phyloP scores from a whole-genome alignment of 306 rosid species.

The Cicer cuneatum region DNA sequence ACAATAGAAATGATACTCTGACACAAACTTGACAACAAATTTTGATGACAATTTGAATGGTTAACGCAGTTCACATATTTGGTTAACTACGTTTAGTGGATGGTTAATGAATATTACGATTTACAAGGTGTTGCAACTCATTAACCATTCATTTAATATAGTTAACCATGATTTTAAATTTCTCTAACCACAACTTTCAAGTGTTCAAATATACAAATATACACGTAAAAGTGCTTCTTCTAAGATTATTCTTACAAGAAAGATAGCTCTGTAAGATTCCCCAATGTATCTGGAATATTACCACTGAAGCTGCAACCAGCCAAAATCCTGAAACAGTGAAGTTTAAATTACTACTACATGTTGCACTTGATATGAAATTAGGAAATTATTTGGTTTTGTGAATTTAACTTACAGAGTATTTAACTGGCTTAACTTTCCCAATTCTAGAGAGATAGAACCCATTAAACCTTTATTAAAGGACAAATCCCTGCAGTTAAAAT shows the following conservation, averaged over 20 bases:
- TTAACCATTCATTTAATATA: too few species aligned
- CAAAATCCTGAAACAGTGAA: slow-evolving; percentile 68
- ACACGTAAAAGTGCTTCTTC: neutral
- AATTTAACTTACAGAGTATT: slow-evolving; percentile 73
- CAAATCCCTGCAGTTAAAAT: slow-evolving; percentile 67
- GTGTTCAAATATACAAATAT: too few species aligned
- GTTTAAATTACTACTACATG: slow-evolving; percentile 8
- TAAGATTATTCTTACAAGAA: slow-evolving; percentile 70
- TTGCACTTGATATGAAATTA: slow-evolving; percentile 22
- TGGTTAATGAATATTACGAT: too few species aligned
- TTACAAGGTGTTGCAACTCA: too few species aligned
- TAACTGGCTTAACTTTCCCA: slow-evolving; percentile 65
- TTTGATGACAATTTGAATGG: too few species aligned
- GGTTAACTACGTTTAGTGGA: too few species aligned
- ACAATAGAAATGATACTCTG: too few species aligned
- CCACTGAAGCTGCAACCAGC: slow-evolving; percentile 94
- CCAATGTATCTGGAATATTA: slow-evolving; percentile 75
- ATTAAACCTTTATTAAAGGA: slow-evolving; percentile 67
- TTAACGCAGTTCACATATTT: too few species aligned
- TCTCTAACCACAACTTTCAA: too few species aligned
- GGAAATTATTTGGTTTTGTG: slow-evolving; percentile 32
- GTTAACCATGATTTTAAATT: too few species aligned
- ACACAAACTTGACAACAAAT: too few species aligned
- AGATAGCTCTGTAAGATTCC: slow-evolving; percentile 72
- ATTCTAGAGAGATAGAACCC: slow-evolving; percentile 57